Evolutionary conservation across 148 eudicot species (phyloP).

Genomic region (Heliamphora exappendiculata): DNA sequence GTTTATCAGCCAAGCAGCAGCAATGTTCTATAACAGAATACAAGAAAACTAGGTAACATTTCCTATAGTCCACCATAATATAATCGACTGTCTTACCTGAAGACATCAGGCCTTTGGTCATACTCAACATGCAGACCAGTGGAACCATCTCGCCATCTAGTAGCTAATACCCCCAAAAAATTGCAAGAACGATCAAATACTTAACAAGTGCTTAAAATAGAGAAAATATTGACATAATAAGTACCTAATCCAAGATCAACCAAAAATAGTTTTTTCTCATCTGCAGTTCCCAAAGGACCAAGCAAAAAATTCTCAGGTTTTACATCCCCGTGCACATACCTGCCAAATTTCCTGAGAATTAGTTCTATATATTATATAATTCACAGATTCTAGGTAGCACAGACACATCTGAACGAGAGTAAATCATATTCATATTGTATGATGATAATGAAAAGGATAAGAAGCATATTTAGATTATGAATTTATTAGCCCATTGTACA

Average conservation of each 20-base stretch:
- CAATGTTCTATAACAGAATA: background rate
- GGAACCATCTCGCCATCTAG: constrained; percentile 53
- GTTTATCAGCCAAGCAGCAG: constrained; percentile 5
- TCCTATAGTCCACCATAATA: background rate
- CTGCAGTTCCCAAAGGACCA: constrained; percentile 62
- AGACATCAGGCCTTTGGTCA: constrained; percentile 79
- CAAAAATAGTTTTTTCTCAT: constrained; percentile 68
- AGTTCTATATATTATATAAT: background rate
- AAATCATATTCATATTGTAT: background rate
- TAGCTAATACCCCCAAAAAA: constrained; percentile 30
- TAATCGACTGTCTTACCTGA: constrained; percentile 39
- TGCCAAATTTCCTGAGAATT: constrained; percentile 15
- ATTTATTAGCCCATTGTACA: background rate
- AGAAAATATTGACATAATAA: background rate
- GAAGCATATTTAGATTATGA: background rate
- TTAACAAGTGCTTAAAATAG: background rate
- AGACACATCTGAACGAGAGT: background rate
- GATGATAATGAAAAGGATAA: constrained; percentile 1
- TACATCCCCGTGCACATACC: constrained; percentile 83
- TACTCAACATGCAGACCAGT: constrained; percentile 60
- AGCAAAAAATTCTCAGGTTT: constrained; percentile 88
- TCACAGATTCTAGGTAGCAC: background rate
- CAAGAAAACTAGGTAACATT: background rate
- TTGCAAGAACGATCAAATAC: constrained; percentile 3
- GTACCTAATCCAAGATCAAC: constrained; percentile 90